phyloP scores from a whole-genome alignment of 805 yeast species.

The Nakazawaea molendinolei region DNA sequence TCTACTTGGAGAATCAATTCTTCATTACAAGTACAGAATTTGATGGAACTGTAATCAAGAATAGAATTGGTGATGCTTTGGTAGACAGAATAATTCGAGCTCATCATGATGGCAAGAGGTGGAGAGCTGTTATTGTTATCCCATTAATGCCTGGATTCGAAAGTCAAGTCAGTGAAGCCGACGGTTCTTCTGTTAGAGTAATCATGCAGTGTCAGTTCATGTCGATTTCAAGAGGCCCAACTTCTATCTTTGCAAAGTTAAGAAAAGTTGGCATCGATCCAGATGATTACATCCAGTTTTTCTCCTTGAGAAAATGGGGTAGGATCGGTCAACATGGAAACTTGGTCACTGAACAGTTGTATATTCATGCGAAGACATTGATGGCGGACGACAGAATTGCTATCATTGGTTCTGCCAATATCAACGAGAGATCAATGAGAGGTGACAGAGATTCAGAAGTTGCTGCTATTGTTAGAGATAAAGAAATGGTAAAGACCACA shows the following conservation, averaged over 20 bases:
- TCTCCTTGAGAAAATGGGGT: conserved; percentile 93
- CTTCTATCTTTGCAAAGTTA: conserved; percentile 81
- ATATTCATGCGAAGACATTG: conserved; percentile 88
- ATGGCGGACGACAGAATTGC: conserved; percentile 91
- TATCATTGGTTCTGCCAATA: conserved; percentile 94
- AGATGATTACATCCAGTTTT: conserved; percentile 85
- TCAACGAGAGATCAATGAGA: conserved; percentile 93
- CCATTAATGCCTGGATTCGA: conserved; percentile 98
- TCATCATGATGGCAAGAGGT: conserved; percentile 60
- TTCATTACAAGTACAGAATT: conserved; percentile 85
- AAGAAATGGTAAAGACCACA: conserved; percentile 54
- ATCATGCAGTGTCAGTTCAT: conserved; percentile 95
- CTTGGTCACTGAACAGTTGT: conserved; percentile 83
- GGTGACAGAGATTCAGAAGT: conserved; percentile 94
- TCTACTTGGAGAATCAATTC: conserved; percentile 94
- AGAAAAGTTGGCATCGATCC: conserved; percentile 79
- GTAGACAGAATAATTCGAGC: conserved; percentile 96
- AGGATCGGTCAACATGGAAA: conserved; percentile 69
- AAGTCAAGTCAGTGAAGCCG: conserved; percentile 86
- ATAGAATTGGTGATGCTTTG: conserved; percentile 90
- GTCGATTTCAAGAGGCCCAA: conserved; percentile 85
- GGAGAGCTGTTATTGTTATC: conserved; percentile 89
- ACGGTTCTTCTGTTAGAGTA: conserved; percentile 90
- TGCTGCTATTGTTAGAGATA: conserved; percentile 83
- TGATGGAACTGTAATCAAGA: conserved; percentile 78